A percentile compares a stretch with the other conserved stretches of the same genome.
These are phyloP conservation scores for Diplodia corticola DNA, from an alignment of 2,329 filamentous ascomycete genomes.

Conservation along the genomic window DNA sequence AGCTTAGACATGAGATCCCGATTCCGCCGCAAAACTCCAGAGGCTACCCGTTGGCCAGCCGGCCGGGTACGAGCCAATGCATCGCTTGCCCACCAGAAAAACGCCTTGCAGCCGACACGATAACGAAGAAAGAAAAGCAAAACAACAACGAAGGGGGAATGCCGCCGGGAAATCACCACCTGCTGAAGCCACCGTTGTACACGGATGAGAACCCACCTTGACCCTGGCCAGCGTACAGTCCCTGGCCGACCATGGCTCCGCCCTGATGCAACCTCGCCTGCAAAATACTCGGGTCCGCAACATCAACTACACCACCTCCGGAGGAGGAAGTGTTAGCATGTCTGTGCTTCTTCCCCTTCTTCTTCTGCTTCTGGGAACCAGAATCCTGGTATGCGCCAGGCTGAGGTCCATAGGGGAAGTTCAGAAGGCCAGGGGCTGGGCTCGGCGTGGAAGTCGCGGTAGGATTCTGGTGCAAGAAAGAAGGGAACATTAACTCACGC, in stretches of 20 bases:
- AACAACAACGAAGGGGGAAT: constrained; percentile 29
- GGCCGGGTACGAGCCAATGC: constrained; percentile 40
- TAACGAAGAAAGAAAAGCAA: constrained; percentile 29
- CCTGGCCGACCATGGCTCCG: constrained; percentile 78
- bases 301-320: constrained; percentile 98
- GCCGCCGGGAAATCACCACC: constrained; percentile 40
- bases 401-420: constrained; percentile 86
- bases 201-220: constrained; percentile 92
- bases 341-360: constrained; percentile 99
- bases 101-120: constrained; percentile 41
- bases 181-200: constrained; percentile 56
- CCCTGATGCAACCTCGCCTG: constrained; percentile 95
- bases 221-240: constrained; percentile 82
- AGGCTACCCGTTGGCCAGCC: constrained; percentile 36
- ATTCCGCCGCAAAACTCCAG: constrained; percentile 35
- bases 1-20: constrained; percentile 23
- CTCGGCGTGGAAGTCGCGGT: constrained; percentile 79
- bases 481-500: constrained; percentile 98
- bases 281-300: constrained; percentile 99
- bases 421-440: constrained; percentile 87
- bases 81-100: constrained; percentile 35
- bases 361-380: constrained; percentile 93
- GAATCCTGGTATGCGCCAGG: constrained; percentile 86
- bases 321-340: constrained; percentile 99
- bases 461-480: constrained; percentile 84